Conservation (phyloP, 441 rosid genomes). For the Erysimum cheiri region DNA sequence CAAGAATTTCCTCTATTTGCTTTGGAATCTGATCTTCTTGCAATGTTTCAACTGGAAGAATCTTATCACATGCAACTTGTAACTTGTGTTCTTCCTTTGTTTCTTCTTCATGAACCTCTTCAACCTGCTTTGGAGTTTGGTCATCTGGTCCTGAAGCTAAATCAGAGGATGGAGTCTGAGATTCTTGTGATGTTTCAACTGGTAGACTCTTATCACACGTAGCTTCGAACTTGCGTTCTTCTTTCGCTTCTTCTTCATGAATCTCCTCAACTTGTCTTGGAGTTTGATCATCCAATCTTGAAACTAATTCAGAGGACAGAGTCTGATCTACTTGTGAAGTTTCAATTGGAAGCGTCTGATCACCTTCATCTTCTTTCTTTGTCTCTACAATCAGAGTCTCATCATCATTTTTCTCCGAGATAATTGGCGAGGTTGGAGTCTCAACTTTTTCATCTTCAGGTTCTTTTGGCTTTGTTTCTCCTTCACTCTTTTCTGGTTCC, state of each 20-base stretch:
- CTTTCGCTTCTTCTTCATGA: slow-evolving; percentile 44
- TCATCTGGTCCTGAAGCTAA: slow-evolving; percentile 31
- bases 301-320: slow-evolving; percentile 33
- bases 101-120: slow-evolving; percentile 43
- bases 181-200: slow-evolving; percentile 11
- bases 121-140: slow-evolving; percentile 30
- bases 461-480: slow-evolving; percentile 16
- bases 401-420: not conserved
- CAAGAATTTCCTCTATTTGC: slow-evolving; percentile 30
- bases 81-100: slow-evolving; percentile 25
- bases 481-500: slow-evolving; percentile 37
- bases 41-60: slow-evolving; percentile 2
- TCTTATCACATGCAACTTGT: slow-evolving; percentile 22
- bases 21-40: slow-evolving; percentile 32
- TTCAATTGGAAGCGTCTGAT: slow-evolving; percentile 18
- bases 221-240: slow-evolving; percentile 21
- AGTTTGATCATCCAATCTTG: slow-evolving; percentile 31
- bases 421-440: not conserved
- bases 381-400: slow-evolving; percentile 22
- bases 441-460: slow-evolving; percentile 10
- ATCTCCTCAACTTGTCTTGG: slow-evolving; percentile 31
- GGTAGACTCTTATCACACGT: too few species aligned
- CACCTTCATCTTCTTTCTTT: slow-evolving; percentile 31
- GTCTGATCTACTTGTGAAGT: slow-evolving; percentile 23
- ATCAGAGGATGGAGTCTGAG: slow-evolving; percentile 32